phyloP scores from a whole-genome alignment of 2,329 filamentous ascomycete species.

The Orbilia quercus region DNA sequence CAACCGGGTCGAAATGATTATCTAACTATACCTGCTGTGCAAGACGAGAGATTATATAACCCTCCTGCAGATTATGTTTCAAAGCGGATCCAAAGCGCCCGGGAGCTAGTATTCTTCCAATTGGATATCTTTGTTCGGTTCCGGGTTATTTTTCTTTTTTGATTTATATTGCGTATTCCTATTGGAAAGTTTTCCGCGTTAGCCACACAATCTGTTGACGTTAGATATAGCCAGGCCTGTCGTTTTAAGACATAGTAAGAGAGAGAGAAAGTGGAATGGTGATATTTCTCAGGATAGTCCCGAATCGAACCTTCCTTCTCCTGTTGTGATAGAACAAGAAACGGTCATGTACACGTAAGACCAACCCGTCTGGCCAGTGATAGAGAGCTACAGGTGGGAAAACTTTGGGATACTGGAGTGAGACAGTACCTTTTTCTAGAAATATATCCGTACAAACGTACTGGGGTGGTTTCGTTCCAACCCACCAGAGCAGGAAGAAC shows the following conservation, averaged over 20 bases:
- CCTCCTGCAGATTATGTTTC: not conserved
- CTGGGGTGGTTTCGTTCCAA: conserved; percentile 1
- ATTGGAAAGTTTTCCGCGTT: conserved; percentile 35
- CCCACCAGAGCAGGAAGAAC: conserved; percentile 15
- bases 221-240: no score
- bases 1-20: not conserved
- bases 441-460: conserved; percentile 37
- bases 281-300: no score
- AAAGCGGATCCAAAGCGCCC: not conserved
- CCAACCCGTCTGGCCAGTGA: not conserved
- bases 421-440: conserved; percentile 31
- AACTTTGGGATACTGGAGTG: conserved; percentile 14
- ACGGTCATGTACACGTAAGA: not conserved
- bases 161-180: conserved; percentile 12
- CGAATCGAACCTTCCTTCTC: no score
- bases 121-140: not conserved
- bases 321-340: not conserved
- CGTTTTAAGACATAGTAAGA: not conserved
- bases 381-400: conserved; percentile 11
- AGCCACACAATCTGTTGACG: not conserved
- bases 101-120: not conserved
- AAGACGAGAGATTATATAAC: conserved; percentile 20
- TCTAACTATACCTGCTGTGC: conserved; percentile 5
- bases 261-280: not conserved
- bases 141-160: not conserved